Evolutionary conservation across 768 basidiomycete genomes (phyloP), one percentile per base, ranked within the genome.

Genomic region (Symmetrospora coprosmae): DNA sequence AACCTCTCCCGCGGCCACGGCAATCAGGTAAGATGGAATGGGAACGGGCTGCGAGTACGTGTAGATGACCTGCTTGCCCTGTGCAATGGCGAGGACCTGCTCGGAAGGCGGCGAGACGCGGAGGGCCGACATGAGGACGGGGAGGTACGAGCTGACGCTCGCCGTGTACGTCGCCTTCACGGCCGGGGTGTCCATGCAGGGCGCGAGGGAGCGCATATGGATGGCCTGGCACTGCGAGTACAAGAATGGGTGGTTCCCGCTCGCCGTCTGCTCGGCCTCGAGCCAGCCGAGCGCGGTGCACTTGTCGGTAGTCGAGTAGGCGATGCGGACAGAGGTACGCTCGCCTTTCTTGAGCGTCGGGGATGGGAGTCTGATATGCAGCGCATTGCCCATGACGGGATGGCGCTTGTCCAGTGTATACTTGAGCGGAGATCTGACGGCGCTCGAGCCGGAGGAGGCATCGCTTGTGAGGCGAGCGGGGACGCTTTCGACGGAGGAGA

Each of bases 141-240:
- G 89, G 21, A 94, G 80, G n/a, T 81, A 76, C 0, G 85, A 85
- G 1, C 75, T 73, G 21, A 94, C 85, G 61, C 71, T 77, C 0
- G 91, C 87, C n/a, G 79, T 77, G 68, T 92, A 96, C n/a, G 82
- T 90, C 80, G 86, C 78, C 73, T 96, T 96, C 61, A 86, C 82
- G 1, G 85, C 84, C 2, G 91, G 86, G 0, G 84, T 85, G 69
- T 97, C 91, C 83, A 66, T 43, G 50, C 45, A 60, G 2, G 89
- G 90, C 0, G 80, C 78, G 39, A 92, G 72, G 2, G 82, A 78
- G 28, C 90, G 81, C 2, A 85, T 85, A 69, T 91, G 84, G 66
- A 90, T 92, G 2, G 91, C 87, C 65, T 94, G 89, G 68, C 85
- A 87, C 68, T 94, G 91, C 62, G 86, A 88, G 75, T 90, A 65